Evolutionary conservation across 1,139 yeast genomes (phyloP).

Genomic region (Casaregolazyma lundiana): DNA sequence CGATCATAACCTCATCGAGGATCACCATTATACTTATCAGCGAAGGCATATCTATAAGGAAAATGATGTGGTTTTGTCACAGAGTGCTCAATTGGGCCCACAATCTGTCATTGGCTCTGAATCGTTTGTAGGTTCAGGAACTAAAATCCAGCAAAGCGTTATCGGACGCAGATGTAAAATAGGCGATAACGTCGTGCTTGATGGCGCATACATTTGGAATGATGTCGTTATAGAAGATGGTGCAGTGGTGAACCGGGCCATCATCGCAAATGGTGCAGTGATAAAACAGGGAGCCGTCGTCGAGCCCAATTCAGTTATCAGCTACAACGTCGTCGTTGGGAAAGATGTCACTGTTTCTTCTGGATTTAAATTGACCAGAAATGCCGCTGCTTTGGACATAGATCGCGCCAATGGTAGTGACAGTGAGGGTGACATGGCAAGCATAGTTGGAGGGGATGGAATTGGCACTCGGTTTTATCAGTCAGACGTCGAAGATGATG

Average conservation of each 20-base stretch:
- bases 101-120: slow-evolving; percentile 75
- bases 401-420: slow-evolving; percentile 24
- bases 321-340: slow-evolving; percentile 69
- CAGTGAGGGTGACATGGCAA: slow-evolving; percentile 23
- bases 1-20: slow-evolving; percentile 69
- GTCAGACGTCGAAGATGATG: slow-evolving; percentile 44
- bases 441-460: slow-evolving; percentile 55
- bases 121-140: slow-evolving; percentile 58
- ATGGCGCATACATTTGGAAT: slow-evolving; percentile 84
- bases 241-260: slow-evolving; percentile 52
- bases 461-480: slow-evolving; percentile 51
- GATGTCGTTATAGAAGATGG: slow-evolving; percentile 67
- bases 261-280: slow-evolving; percentile 61
- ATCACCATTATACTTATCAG: slow-evolving; percentile 72
- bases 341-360: slow-evolving; percentile 26
- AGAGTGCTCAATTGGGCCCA: slow-evolving; percentile 77
- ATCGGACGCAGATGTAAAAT: slow-evolving; percentile 83
- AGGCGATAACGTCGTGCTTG: slow-evolving; percentile 68
- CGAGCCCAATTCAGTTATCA: slow-evolving; percentile 72
- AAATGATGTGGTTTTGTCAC: slow-evolving; percentile 82
- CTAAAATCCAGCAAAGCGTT: slow-evolving; percentile 56
- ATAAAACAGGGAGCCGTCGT: slow-evolving; percentile 51
- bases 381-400: slow-evolving; percentile 10
- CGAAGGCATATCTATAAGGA: slow-evolving; percentile 79
- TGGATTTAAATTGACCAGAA: slow-evolving; percentile 20